Conservation (phyloP, 208 protist genomes). For the Angomonas deanei region DNA sequence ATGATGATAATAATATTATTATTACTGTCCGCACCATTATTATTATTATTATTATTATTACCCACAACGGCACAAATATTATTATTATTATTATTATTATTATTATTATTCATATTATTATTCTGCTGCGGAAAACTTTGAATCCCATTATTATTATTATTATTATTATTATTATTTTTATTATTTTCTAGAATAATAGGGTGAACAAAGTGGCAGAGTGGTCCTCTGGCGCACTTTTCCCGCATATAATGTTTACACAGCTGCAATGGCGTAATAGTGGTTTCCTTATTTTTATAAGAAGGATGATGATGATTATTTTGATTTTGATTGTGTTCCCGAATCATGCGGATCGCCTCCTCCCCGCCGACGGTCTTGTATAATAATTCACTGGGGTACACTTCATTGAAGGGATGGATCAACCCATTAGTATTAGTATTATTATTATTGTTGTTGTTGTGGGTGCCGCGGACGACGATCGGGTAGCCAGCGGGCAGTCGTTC, state of each 20-base stretch:
- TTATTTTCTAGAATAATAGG: conserved; percentile 16
- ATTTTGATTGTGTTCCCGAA: too few relatives aligned
- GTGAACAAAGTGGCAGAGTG: conserved; percentile 61
- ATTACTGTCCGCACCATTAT: too few relatives aligned
- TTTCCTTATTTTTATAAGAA: not conserved
- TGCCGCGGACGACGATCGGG: not conserved
- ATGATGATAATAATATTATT: not conserved
- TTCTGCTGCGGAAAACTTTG: not conserved
- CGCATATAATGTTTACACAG: conserved; percentile 67
- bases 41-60: conserved; percentile 1
- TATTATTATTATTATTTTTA: conserved; percentile 1
- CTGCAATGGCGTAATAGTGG: conserved; percentile 30
- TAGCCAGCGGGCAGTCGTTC: conserved; percentile 30
- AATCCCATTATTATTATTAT: not conserved
- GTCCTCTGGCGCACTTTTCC: conserved; percentile 53
- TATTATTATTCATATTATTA: not conserved
- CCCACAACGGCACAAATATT: too few relatives aligned
- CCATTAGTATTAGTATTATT: not conserved
- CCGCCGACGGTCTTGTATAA: conserved; percentile 49
- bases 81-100: not conserved
- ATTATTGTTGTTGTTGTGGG: conserved; percentile 7
- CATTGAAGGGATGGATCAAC: not conserved
- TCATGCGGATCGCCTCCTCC: conserved; percentile 30
- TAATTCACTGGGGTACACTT: conserved; percentile 29
- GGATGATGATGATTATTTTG: too few relatives aligned